These are phyloP conservation scores for Candida tibetensis DNA, from an alignment of 805 yeast species.

Conservation along the genomic window DNA sequence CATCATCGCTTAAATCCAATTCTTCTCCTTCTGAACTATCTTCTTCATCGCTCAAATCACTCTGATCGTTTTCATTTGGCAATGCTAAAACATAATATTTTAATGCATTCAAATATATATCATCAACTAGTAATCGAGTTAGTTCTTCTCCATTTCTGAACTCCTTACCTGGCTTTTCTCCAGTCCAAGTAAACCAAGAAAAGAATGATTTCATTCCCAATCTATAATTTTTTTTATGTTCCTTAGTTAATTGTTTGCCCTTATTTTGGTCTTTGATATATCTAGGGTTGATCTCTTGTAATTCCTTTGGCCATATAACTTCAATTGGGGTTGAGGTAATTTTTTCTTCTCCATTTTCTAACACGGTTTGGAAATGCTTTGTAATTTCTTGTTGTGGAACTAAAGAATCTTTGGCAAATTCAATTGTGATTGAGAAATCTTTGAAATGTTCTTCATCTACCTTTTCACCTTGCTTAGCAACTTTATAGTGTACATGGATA, in stretches of 20 bases:
- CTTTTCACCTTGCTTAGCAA: conserved; percentile 23
- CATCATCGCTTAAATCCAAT: conserved; percentile 54
- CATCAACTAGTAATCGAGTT: conserved; percentile 70
- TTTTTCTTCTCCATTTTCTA: conserved; percentile 53
- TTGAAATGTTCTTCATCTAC: conserved; percentile 32
- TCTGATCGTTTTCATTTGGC: conserved; percentile 58
- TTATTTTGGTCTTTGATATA: conserved; percentile 38
- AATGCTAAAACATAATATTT: conserved; percentile 76
- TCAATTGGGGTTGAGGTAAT: conserved; percentile 53
- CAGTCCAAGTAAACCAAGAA: conserved; percentile 87
- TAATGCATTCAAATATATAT: conserved; percentile 80
- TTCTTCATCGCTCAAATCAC: conserved; percentile 18
- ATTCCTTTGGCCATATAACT: conserved; percentile 68
- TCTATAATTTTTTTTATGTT: conserved; percentile 60
- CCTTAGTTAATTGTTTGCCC: conserved; percentile 38
- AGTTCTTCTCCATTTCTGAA: conserved; percentile 77
- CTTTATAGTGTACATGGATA: conserved; percentile 56
- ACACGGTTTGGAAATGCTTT: conserved; percentile 53
- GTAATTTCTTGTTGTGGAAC: conserved; percentile 57
- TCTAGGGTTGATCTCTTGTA: conserved; percentile 54
- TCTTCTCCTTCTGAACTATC: conserved; percentile 50
- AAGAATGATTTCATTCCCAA: conserved; percentile 80
- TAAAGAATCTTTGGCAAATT: conserved; percentile 46
- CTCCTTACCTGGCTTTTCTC: conserved; percentile 70
- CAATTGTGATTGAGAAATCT: conserved; percentile 59